These are phyloP conservation scores for Firmiana major DNA, from an alignment of 345 rosid species.

Conservation along the genomic window DNA sequence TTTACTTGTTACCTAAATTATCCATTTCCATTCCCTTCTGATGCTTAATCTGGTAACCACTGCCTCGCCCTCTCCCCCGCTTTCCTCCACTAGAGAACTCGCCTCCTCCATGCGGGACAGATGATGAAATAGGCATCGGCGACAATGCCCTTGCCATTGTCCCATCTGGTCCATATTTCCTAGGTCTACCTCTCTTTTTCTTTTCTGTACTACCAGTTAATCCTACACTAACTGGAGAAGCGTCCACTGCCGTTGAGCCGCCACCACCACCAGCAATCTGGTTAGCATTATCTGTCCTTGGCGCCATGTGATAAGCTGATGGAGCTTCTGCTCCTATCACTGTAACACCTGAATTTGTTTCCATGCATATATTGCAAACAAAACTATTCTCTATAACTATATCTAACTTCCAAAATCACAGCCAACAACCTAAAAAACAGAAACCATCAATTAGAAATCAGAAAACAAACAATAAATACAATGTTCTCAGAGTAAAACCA, in stretches of 20 bases:
- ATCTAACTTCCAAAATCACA: constrained; percentile 15
- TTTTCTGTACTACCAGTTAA: constrained; percentile 43
- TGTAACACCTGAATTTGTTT: constrained; percentile 56
- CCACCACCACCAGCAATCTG: constrained; percentile 35
- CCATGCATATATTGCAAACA: constrained; percentile 38
- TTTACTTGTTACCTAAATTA: constrained; percentile 39
- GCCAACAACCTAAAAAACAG: constrained; percentile 27
- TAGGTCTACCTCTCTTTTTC: constrained; percentile 86
- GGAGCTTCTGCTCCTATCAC: constrained; percentile 81
- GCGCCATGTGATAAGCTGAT: constrained; percentile 60
- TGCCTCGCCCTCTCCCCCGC: constrained; percentile 43
- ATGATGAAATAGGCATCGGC: constrained; percentile 52
- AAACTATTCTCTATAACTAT: background rate
- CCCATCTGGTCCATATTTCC: constrained; percentile 79
- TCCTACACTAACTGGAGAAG: constrained; percentile 38
- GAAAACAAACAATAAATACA: background rate
- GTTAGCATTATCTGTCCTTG: constrained; percentile 47
- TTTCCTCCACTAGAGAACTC: constrained; percentile 43
- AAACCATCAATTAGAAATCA: constrained; percentile 15
- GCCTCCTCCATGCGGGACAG: constrained; percentile 35
- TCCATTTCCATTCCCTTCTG: constrained; percentile 44
- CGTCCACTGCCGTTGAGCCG: constrained; percentile 30
- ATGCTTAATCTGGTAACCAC: constrained; percentile 47
- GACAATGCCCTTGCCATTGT: constrained; percentile 40
- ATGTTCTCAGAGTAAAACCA: background rate